These are phyloP conservation scores for Euphorbia pulcherrima DNA, from an alignment of 345 rosid species.

Conservation along the genomic window DNA sequence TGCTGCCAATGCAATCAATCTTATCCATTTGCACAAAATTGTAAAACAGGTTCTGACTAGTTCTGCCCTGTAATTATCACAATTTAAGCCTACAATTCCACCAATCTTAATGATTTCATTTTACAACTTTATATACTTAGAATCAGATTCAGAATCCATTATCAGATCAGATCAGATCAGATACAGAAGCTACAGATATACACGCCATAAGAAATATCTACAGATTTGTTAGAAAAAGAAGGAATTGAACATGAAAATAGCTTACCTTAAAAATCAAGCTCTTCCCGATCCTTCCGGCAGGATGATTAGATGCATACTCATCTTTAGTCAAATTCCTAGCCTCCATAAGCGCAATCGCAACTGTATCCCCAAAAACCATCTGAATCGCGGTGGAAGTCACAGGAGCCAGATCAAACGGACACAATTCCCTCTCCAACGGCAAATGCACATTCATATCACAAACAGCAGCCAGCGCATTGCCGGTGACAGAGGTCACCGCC, in stretches of 20 bases:
- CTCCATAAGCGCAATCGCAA: conserved; percentile 89
- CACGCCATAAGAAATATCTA: background rate
- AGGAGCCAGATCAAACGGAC: conserved; percentile 93
- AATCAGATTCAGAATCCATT: background rate
- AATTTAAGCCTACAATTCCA: background rate
- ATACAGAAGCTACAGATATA: background rate
- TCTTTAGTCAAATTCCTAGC: conserved; percentile 80
- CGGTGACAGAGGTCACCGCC: conserved; percentile 70
- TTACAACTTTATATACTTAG: background rate
- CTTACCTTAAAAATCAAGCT: conserved; percentile 84
- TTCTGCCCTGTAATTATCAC: background rate
- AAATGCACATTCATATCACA: conserved; percentile 84
- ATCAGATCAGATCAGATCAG: background rate
- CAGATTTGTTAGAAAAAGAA: background rate
- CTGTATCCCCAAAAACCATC: conserved; percentile 98
- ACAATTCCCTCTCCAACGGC: conserved; percentile 81
- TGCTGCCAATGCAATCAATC: background rate
- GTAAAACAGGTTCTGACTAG: background rate
- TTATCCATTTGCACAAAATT: background rate
- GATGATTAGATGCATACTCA: conserved; percentile 88
- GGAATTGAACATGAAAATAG: background rate
- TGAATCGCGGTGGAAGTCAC: conserved; percentile 97
- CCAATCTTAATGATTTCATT: background rate
- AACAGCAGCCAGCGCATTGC: conserved; percentile 53
- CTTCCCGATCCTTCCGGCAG: conserved; percentile 94